Conservation (phyloP, 2,329 filamentous ascomycete species). For the Periconia macrospinosa region DNA sequence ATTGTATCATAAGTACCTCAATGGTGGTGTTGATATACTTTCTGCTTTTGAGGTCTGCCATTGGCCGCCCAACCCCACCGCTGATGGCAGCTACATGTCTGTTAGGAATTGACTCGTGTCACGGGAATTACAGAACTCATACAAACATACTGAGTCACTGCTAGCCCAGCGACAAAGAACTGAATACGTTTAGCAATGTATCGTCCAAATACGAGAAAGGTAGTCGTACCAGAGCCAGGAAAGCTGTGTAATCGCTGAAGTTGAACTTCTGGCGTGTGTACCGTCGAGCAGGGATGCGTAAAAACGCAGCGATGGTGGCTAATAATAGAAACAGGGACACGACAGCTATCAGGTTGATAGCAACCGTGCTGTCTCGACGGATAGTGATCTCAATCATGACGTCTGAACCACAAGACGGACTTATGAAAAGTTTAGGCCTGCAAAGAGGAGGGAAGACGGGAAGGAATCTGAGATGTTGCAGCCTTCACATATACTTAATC, state of each 20-base stretch:
- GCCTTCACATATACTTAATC: too few species aligned
- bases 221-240: background rate
- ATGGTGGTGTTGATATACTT: background rate
- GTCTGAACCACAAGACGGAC: background rate
- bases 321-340: background rate
- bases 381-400: background rate
- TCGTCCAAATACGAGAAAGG: too few species aligned
- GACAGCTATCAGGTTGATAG: background rate
- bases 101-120: background rate
- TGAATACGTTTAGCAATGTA: too few species aligned
- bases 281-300: background rate
- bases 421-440: too few species aligned
- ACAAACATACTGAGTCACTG: background rate
- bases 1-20: background rate
- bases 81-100: background rate
- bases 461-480: too few species aligned
- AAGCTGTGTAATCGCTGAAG: background rate
- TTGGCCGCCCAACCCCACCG: background rate
- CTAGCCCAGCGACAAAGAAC: background rate
- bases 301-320: background rate
- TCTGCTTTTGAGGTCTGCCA: background rate
- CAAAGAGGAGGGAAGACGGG: too few species aligned
- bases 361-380: background rate
- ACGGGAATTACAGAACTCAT: background rate
- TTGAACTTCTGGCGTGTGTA: background rate